Percentiles rank a stretch among this genome's conserved stretches.
Evolutionary conservation across 495 filamentous ascomycete species (phyloP).

Genomic region (Penicillium manginii): DNA sequence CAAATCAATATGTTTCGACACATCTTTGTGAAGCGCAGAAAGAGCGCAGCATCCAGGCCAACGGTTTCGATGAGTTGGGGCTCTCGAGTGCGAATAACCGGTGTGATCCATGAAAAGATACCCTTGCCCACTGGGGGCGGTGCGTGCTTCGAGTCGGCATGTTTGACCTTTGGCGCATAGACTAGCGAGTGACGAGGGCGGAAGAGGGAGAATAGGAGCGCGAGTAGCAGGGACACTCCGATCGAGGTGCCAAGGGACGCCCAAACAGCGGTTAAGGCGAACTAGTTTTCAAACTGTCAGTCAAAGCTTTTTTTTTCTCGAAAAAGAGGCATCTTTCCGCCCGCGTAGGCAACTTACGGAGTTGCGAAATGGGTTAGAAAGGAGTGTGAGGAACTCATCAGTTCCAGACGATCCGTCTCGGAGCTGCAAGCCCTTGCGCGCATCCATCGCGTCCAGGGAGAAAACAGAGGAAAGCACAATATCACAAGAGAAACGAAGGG

Average conservation of each 20-base stretch:
- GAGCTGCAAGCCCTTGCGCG: constrained; percentile 29
- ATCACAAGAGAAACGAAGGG: constrained; percentile 16
- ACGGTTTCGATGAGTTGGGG: constrained; percentile 72
- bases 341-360: constrained; percentile 37
- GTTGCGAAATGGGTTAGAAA: constrained; percentile 53
- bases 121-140: constrained; percentile 91
- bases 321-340: too few relatives aligned
- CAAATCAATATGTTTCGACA: constrained; percentile 85
- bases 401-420: constrained; percentile 24
- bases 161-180: constrained; percentile 92
- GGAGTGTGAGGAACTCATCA: constrained; percentile 49
- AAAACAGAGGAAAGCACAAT: constrained; percentile 1
- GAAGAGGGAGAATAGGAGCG: constrained; percentile 81
- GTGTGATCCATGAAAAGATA: constrained; percentile 80
- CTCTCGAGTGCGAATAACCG: constrained; percentile 77
- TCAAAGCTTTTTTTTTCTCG: background rate
- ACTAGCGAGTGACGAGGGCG: constrained; percentile 88
- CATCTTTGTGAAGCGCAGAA: constrained; percentile 88
- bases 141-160: constrained; percentile 88
- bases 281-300: constrained; percentile 41
- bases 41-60: constrained; percentile 88
- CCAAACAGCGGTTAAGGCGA: constrained; percentile 67
- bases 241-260: constrained; percentile 85
- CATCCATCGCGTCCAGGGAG: constrained; percentile 33
- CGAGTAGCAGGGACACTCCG: constrained; percentile 68